A percentile compares a stretch with the other conserved stretches of the same genome.
phyloP scores from a whole-genome alignment of 345 rosid genomes.

The Gossypium stocksii region DNA sequence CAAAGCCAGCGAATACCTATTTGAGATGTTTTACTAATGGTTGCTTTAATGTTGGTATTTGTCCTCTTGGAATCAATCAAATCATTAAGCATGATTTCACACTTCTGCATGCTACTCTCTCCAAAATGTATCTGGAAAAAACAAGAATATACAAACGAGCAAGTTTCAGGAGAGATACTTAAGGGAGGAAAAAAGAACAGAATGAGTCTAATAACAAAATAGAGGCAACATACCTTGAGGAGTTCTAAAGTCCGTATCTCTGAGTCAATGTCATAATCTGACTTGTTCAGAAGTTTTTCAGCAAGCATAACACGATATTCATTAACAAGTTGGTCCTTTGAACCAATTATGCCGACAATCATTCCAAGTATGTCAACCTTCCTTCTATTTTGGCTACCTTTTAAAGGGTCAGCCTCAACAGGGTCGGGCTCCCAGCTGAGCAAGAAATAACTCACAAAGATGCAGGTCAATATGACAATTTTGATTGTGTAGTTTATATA shows the following conservation, averaged over 20 bases:
- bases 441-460: conserved; percentile 20
- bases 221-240: conserved; percentile 59
- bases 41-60: conserved; percentile 72
- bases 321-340: conserved; percentile 88
- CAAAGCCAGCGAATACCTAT: conserved; percentile 35
- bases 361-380: conserved; percentile 90
- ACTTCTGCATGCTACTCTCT: conserved; percentile 91
- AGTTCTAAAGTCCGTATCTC: conserved; percentile 96
- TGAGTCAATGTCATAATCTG: conserved; percentile 87
- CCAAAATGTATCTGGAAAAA: conserved; percentile 85
- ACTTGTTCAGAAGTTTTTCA: conserved; percentile 93
- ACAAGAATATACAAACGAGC: conserved; percentile 1
- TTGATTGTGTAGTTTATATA: conserved; percentile 12
- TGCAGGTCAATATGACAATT: conserved; percentile 8
- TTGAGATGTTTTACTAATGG: conserved; percentile 44
- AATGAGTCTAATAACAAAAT: conserved; percentile 1
- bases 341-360: conserved; percentile 94
- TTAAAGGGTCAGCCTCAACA: conserved; percentile 81
- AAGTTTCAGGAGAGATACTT: conserved; percentile 6
- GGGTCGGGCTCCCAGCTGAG: conserved; percentile 99
- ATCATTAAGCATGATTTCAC: conserved; percentile 98
- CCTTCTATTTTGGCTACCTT: conserved; percentile 74
- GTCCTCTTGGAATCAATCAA: conserved; percentile 95
- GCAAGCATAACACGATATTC: conserved; percentile 96
- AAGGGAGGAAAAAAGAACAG: conserved; percentile 2